Evolutionary conservation across 306 rosid genomes (phyloP), one percentile per base, ranked within the genome.

Genomic region (Quercus rubra): DNA sequence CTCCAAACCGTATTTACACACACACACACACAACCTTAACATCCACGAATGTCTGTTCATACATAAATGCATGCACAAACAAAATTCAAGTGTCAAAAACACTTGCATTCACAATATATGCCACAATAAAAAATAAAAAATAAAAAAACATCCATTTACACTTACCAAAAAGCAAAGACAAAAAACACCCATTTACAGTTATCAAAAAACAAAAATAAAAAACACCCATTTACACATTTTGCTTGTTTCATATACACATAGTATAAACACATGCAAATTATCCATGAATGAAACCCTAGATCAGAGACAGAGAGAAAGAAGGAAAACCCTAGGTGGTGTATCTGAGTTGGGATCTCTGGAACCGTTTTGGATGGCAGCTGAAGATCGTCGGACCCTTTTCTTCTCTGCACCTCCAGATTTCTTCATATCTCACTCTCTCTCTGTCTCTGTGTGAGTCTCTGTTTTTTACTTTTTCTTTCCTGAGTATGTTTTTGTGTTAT

Each of bases 331-430:
- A 49, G 93, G 98, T 83, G 97, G 91, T 3, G 85, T 89, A 80
- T 93, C 99, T 62, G 94, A 82, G 86, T 78, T 82, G 90, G 86
- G 93, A 91, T 96, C 99, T 85, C 87, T 87, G 81, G 74, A 89
- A 62, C 90, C 91, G 71, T 91, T 91, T 64, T 84, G 91, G 83
- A 86, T 51, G 83, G 92, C 88, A 69, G 87, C 84, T 4, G 96
- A 77, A 71, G 93, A 90, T 69, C 99, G 91, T 84, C 98, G 90
- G 10, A 89, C 90, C 85, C 97, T 90, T 81, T 96, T 96, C 94
- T 93, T 96, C 88, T 96, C 99, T 6, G 92, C 90, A 59, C 91
- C 99, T 52, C 91, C 94, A 8, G 96, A 70, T 88, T 85, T 95
- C 99, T 89, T 96, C 99, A 96, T 95, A 56, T 80, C 25, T 33